phyloP scores from a whole-genome alignment of 805 yeast species.

The Suhomyces sp. region DNA sequence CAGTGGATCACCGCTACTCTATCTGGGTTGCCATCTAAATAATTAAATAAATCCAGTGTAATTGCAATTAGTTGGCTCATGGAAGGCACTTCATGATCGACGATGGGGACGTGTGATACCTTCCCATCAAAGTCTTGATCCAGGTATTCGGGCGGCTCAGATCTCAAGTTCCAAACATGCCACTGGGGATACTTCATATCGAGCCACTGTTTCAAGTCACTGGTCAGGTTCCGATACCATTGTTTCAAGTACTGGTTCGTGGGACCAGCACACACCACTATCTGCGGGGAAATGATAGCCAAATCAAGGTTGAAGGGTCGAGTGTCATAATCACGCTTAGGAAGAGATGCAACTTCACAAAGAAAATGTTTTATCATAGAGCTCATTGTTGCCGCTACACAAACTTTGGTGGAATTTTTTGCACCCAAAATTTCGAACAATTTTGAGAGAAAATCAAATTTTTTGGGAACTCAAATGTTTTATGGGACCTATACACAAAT shows the following conservation, averaged over 20 bases:
- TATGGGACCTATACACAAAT: too few species aligned
- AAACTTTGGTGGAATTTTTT: not conserved
- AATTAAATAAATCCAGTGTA: conserved; percentile 45
- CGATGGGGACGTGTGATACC: conserved; percentile 53
- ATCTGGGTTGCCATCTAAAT: conserved; percentile 26
- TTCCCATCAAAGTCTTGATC: conserved; percentile 34
- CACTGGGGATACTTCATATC: conserved; percentile 54
- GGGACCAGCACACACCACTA: conserved; percentile 80
- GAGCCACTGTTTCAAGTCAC: conserved; percentile 44
- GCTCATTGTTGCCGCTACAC: not conserved
- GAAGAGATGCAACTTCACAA: not conserved
- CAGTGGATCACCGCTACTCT: conserved; percentile 78
- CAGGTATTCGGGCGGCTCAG: conserved; percentile 46
- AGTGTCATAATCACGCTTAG: not conserved
- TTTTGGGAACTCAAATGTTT: too few species aligned
- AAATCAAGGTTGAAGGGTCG: not conserved
- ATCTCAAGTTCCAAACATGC: conserved; percentile 71
- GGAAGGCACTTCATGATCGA: conserved; percentile 79
- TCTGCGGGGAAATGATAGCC: conserved; percentile 26
- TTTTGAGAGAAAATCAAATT: not conserved
- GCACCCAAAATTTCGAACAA: not conserved
- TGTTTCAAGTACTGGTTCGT: conserved; percentile 42
- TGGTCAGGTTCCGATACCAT: conserved; percentile 51
- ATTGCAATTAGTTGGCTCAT: conserved; percentile 47
- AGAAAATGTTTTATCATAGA: not conserved